Conservation (phyloP, 129 eudicot genomes). For the Lonicera japonica region DNA sequence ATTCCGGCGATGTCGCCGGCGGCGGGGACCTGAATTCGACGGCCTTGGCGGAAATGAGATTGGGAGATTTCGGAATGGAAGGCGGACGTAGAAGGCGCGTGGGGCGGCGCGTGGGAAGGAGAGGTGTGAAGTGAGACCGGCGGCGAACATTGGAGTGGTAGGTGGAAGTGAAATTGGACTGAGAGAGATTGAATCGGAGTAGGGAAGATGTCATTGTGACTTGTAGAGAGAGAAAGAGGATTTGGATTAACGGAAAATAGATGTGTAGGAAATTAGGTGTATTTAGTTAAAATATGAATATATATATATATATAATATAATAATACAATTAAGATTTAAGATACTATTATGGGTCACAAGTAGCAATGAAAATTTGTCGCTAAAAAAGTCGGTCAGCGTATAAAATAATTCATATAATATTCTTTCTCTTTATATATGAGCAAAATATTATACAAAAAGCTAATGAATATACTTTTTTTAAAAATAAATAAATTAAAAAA, state of each 20-base stretch:
- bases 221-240: conserved; percentile 7
- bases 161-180: conserved; percentile 14
- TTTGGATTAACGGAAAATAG: background rate
- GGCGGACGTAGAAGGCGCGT: conserved; percentile 24
- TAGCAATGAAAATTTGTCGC: no score
- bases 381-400: no score
- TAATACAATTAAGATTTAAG: no score
- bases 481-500: no score
- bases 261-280: background rate
- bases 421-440: no score
- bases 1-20: conserved; percentile 2
- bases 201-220: conserved; percentile 39
- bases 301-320: no score
- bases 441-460: no score
- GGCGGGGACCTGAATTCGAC: conserved; percentile 28
- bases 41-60: conserved; percentile 44
- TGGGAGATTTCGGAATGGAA: conserved; percentile 6
- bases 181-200: conserved; percentile 53
- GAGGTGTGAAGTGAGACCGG: conserved; percentile 1
- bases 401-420: no score
- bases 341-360: no score
- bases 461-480: no score
- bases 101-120: conserved; percentile 25
- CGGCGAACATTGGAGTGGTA: conserved; percentile 14
- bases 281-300: no score